Percentiles rank a stretch among this genome's conserved stretches.
These are phyloP conservation scores for Neonectria faginata DNA, from an alignment of 2,329 filamentous ascomycete genomes.

Conservation along the genomic window DNA sequence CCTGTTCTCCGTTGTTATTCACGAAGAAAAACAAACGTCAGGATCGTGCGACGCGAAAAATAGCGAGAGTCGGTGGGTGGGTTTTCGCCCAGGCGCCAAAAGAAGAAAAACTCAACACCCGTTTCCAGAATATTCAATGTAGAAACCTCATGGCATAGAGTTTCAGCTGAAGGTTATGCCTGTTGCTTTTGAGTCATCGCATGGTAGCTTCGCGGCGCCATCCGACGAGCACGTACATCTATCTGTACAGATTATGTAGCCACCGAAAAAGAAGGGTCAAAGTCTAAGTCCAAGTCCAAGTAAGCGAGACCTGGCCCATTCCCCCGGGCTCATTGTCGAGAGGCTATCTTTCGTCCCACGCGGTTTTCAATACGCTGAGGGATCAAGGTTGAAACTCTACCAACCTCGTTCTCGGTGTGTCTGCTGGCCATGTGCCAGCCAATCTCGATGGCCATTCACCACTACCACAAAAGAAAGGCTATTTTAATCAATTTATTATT, in stretches of 20 bases:
- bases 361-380: not conserved
- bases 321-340: too few species aligned
- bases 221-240: constrained; percentile 32
- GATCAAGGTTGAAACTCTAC: not conserved
- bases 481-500: not conserved
- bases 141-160: not conserved
- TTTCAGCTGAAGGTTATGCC: not conserved
- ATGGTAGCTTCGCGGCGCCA: constrained; percentile 36
- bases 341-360: not conserved
- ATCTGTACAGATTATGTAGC: too few species aligned
- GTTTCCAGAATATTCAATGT: constrained; percentile 4
- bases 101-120: not conserved
- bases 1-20: not conserved
- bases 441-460: not conserved
- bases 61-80: not conserved
- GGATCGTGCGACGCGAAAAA: not conserved
- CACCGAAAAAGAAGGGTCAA: constrained; percentile 1
- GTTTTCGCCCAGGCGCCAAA: not conserved
- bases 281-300: too few species aligned
- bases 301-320: too few species aligned
- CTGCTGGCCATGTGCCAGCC: not conserved
- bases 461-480: not conserved
- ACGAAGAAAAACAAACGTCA: constrained; percentile 4
- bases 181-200: constrained; percentile 13
- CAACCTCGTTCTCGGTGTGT: not conserved